These are phyloP conservation scores for Thielaviopsis punctulata DNA, from an alignment of 2,329 filamentous ascomycete genomes.

Conservation along the genomic window DNA sequence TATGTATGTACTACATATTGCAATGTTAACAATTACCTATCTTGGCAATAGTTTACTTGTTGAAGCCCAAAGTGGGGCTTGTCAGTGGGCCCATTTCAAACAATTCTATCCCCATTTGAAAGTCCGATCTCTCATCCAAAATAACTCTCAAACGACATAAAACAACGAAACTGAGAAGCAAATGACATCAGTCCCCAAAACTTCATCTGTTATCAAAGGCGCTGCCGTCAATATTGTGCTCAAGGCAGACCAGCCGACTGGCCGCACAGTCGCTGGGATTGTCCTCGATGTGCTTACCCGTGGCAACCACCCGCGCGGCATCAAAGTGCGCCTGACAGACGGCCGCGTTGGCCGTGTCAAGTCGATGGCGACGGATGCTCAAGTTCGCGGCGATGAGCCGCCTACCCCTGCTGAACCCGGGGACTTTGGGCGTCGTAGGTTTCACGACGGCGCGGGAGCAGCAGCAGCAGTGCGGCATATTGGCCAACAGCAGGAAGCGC, in stretches of 20 bases:
- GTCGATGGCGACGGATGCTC: constrained; percentile 25
- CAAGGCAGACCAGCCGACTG: constrained; percentile 60
- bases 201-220: constrained; percentile 39
- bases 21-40: too few species aligned
- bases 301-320: constrained; percentile 59
- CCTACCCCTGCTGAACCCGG: constrained; percentile 6
- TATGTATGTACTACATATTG: too few species aligned
- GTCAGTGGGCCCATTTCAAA: too few species aligned
- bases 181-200: constrained; percentile 26
- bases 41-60: too few species aligned
- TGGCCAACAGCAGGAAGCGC: constrained; percentile 21
- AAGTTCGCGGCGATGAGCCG: constrained; percentile 13
- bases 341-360: constrained; percentile 62
- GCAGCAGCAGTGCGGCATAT: constrained; percentile 20
- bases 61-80: too few species aligned
- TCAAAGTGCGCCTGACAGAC: constrained; percentile 58
- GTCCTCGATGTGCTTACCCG: constrained; percentile 53
- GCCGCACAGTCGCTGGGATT: constrained; percentile 48
- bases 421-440: constrained; percentile 1
- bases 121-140: too few species aligned
- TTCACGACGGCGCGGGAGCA: constrained; percentile 15
- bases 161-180: too few species aligned
- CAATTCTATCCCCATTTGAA: not conserved
- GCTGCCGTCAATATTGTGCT: constrained; percentile 54
- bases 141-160: not conserved